Conservation (phyloP, 176 grass and related monocot species). For the Aegilops bicornis region DNA sequence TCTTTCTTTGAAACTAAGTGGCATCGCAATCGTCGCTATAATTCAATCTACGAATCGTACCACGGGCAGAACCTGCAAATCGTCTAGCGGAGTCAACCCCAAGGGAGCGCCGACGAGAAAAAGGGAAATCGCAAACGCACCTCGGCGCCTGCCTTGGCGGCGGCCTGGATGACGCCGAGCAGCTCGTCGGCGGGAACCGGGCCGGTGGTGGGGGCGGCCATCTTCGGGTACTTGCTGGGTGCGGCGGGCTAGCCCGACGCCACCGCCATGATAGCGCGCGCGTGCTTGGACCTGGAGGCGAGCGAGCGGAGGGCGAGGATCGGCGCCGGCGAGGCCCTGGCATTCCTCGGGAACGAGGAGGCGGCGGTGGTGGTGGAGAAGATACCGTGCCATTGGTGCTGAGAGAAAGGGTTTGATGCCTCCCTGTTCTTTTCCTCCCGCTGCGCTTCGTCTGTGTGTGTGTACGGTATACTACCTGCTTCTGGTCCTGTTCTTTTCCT, state of each 20-base stretch:
- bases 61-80: not conserved
- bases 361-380: constrained; percentile 49
- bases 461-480: too few species aligned
- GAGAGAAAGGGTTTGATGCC: constrained; percentile 17
- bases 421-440: not conserved
- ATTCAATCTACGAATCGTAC: not conserved
- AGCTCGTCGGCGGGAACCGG: constrained; percentile 72
- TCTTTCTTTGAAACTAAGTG: not conserved
- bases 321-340: constrained; percentile 1
- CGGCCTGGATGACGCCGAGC: constrained; percentile 72
- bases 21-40: not conserved
- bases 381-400: constrained; percentile 68
- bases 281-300: constrained; percentile 27
- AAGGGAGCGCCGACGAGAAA: not conserved
- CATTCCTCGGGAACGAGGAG: constrained; percentile 14
- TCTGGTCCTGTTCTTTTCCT: too few species aligned
- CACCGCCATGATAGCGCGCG: constrained; percentile 36
- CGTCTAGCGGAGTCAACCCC: not conserved
- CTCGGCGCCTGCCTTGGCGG: constrained; percentile 72
- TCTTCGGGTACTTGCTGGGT: constrained; percentile 46
- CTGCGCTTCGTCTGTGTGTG: not conserved
- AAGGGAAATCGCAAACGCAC: constrained; percentile 24
- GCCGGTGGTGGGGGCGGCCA: constrained; percentile 78
- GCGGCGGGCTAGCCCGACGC: constrained; percentile 35
- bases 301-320: constrained; percentile 2